Percentiles rank a stretch among this genome's conserved stretches.
These are phyloP conservation scores for Arthrobotrys pseudoclavata DNA, from an alignment of 2,329 filamentous ascomycete genomes.

Conservation along the genomic window DNA sequence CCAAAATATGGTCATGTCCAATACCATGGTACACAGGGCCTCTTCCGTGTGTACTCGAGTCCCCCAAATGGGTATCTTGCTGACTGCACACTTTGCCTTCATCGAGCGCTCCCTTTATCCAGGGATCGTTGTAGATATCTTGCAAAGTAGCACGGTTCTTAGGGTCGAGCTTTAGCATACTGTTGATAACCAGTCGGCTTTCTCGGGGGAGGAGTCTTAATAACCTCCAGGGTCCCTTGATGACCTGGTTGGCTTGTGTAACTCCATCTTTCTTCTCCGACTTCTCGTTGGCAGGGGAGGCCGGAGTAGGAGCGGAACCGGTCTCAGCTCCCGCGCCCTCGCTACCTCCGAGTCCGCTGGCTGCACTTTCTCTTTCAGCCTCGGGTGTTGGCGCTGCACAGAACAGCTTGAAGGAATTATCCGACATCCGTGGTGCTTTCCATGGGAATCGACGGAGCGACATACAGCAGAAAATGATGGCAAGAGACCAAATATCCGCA, in stretches of 20 bases:
- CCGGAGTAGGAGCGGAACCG: conserved; percentile 46
- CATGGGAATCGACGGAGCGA: conserved; percentile 93
- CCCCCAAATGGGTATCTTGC: conserved; percentile 68
- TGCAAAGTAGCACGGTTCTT: conserved; percentile 84
- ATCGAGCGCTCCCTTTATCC: conserved; percentile 83
- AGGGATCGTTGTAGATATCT: conserved; percentile 88
- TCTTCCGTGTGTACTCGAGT: conserved; percentile 59
- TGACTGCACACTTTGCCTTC: conserved; percentile 78
- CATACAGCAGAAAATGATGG: conserved; percentile 99
- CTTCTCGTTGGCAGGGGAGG: conserved; percentile 12
- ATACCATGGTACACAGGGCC: conserved; percentile 79
- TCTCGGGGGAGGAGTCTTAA: conserved; percentile 88
- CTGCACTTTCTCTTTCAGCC: conserved; percentile 57
- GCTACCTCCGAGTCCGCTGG: conserved; percentile 44
- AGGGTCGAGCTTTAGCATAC: conserved; percentile 92
- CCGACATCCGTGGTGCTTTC: conserved; percentile 91
- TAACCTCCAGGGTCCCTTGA: conserved; percentile 92
- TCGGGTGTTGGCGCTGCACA: conserved; percentile 67
- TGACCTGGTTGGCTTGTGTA: conserved; percentile 67
- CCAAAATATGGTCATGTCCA: conserved; percentile 86
- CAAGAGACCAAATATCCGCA: conserved; percentile 96
- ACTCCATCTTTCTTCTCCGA: conserved; percentile 61
- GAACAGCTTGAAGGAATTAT: conserved; percentile 96
- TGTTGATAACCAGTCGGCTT: conserved; percentile 86
- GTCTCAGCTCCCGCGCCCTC: conserved; percentile 36